Evolutionary conservation across 495 filamentous ascomycete species (phyloP), one percentile per base, ranked within the genome.

Genomic region (Xylaria longipes): DNA sequence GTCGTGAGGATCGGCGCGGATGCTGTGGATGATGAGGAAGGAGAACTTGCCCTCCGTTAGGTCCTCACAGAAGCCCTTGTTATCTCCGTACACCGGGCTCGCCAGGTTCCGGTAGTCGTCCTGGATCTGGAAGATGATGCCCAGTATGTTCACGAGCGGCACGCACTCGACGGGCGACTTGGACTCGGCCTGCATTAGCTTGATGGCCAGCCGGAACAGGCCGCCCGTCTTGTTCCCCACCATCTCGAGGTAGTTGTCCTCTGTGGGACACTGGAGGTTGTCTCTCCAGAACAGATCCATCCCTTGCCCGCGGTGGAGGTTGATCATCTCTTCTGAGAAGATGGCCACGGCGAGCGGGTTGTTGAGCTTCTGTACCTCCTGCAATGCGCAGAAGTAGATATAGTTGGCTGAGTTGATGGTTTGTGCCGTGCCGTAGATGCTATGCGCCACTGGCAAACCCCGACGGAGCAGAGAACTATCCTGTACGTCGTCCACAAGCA

Each of bases 231-330:
- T 98, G 83, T 98, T 98, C 73, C 91, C 90, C 52, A 99, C 97
- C 96, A 99, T 99, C 80, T 98, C 95, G 20, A 99, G 88, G 82
- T 99, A 99, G 78, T 98, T 95, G 72, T 97, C 94, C 82, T 98
- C 95, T 57, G 89, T 94, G 35, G 96, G 96, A 79, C 94, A 97
- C 39, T 91, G 97, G 62, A 98, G 85, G 7, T 93, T 94, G 82
- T 98, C 96, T 15, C 96, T 88, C 96, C 96, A 99, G 85, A 93
- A 97, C 64, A 99, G 87, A 77, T 99, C 96, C 92, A 98, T 97
- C 48, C 96, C 96, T 77, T 99, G 96, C 14, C 96, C 96, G 41
- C 95, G 88, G 82, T 99, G 97, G 27, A 99, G 89, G 80, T 99
- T 97, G 46, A 97, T 80, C 31, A 98, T 84, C 80, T 99, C 96